Evolutionary conservation across 306 rosid species (phyloP).

Genomic region (cucumber (Cucumis sativus)): DNA sequence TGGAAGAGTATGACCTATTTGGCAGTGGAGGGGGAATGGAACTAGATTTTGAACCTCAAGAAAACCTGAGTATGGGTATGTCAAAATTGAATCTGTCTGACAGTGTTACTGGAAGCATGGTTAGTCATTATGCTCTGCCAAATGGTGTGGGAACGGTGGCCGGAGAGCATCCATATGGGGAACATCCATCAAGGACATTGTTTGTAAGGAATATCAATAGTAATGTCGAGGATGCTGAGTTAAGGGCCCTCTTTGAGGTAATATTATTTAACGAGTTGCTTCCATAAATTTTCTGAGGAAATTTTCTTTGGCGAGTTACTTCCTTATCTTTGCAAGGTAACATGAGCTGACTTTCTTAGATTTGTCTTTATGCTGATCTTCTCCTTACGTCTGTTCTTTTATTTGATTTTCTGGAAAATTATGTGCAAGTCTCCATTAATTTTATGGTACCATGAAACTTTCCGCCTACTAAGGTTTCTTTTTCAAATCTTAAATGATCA

Average conservation of each 20-base stretch:
- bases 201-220: constrained; percentile 88
- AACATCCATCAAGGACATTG: constrained; percentile 92
- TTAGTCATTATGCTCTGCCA: constrained; percentile 43
- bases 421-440: background rate
- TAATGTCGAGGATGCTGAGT: constrained; percentile 71
- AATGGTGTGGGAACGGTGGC: constrained; percentile 79
- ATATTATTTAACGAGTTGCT: constrained; percentile 4
- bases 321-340: background rate
- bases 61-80: constrained; percentile 37
- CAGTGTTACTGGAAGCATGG: constrained; percentile 40
- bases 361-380: background rate
- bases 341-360: background rate
- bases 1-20: constrained; percentile 79
- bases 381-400: background rate
- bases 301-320: constrained; percentile 1
- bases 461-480: background rate
- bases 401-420: background rate
- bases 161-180: constrained; percentile 95
- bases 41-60: constrained; percentile 71
- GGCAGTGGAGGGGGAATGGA: constrained; percentile 86
- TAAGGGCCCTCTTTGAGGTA: constrained; percentile 52
- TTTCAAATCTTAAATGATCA: background rate
- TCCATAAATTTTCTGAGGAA: background rate
- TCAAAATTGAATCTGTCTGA: constrained; percentile 52
- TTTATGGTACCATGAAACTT: background rate